These are phyloP conservation scores for Didymosphaeria variabile DNA, from an alignment of 2,329 filamentous ascomycete genomes.

Conservation along the genomic window DNA sequence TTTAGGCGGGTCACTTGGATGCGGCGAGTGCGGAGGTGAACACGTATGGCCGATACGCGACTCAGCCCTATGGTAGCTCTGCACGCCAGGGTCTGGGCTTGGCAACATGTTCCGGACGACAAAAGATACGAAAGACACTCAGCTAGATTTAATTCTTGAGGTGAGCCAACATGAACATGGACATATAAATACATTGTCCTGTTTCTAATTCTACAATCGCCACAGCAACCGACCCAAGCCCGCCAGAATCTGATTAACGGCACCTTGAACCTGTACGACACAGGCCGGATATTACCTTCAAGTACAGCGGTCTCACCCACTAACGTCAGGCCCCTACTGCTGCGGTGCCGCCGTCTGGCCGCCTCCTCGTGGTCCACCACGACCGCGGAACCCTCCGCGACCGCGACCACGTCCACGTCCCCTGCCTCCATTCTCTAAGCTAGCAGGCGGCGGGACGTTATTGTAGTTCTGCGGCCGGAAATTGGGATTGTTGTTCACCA, in stretches of 20 bases:
- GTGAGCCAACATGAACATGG: neutral
- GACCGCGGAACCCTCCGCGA: conserved; percentile 35
- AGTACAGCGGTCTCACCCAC: neutral
- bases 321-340: conserved; percentile 19
- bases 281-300: neutral
- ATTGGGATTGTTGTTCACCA: conserved; percentile 63
- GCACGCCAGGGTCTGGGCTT: conserved; percentile 2
- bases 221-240: neutral
- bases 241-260: neutral
- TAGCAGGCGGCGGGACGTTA: conserved; percentile 49
- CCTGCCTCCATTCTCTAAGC: conserved; percentile 33
- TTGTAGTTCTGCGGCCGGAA: conserved; percentile 62
- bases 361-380: conserved; percentile 41
- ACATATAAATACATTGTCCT: neutral
- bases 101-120: conserved; percentile 1
- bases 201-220: neutral
- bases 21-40: conserved; percentile 20
- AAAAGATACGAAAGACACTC: too few relatives aligned
- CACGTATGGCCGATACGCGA: conserved; percentile 33
- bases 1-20: conserved; percentile 11
- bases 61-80: conserved; percentile 23
- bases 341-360: conserved; percentile 29
- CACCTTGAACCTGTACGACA: neutral
- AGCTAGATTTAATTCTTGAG: too few relatives aligned
- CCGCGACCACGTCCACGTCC: conserved; percentile 12